phyloP scores from a whole-genome alignment of 2,329 filamentous ascomycete species.

The Aspergillus pseudonomiae region DNA sequence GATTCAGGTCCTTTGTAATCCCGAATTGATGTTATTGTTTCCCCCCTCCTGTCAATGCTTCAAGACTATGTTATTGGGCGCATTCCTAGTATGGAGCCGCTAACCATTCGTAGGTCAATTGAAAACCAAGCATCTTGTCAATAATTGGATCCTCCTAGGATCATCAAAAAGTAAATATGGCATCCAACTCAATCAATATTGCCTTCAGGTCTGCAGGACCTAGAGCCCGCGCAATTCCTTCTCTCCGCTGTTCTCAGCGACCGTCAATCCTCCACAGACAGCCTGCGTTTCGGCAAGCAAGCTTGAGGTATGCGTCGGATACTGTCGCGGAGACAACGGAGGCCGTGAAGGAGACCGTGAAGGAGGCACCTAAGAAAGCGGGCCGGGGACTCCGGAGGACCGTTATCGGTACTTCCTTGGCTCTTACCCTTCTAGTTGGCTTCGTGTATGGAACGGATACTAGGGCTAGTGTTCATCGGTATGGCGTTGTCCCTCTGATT shows the following conservation, averaged over 20 bases:
- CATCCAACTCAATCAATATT: conserved; percentile 25
- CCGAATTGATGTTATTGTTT: not conserved
- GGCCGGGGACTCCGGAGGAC: conserved; percentile 32
- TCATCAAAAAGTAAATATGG: conserved; percentile 19
- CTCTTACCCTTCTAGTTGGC: conserved; percentile 50
- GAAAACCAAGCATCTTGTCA: not conserved
- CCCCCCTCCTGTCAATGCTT: not conserved
- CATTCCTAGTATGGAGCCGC: not conserved
- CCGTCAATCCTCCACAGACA: conserved; percentile 19
- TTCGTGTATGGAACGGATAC: conserved; percentile 78
- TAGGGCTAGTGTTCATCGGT: conserved; percentile 69
- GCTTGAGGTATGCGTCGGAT: conserved; percentile 20
- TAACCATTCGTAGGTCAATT: conserved; percentile 7
- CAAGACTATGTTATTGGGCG: not conserved
- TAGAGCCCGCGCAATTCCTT: conserved; percentile 27
- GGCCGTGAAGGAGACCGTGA: conserved; percentile 25
- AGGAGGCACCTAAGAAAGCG: conserved; percentile 34
- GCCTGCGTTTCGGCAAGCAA: not conserved
- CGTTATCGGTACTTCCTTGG: conserved; percentile 54
- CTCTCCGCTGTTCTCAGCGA: conserved; percentile 28
- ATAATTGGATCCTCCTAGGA: not conserved
- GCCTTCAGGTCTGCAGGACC: conserved; percentile 30
- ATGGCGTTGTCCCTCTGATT: conserved; percentile 58
- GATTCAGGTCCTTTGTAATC: not conserved
- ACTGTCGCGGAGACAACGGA: conserved; percentile 18